phyloP scores from a whole-genome alignment of 768 basidiomycete species.

The Russula sp. region DNA sequence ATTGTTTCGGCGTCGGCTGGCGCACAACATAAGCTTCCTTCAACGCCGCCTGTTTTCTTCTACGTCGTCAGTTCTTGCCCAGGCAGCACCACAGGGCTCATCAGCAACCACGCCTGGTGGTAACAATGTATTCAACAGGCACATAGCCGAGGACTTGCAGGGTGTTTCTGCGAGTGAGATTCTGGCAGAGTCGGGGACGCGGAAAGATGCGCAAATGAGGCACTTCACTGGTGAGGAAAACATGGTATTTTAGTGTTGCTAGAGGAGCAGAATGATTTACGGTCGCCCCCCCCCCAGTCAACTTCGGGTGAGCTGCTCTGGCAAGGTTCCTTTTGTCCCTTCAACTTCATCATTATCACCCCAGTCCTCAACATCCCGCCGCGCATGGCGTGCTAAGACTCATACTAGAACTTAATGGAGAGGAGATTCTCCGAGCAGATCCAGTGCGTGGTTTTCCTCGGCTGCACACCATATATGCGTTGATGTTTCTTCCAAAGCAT shows the following conservation, averaged over 20 bases:
- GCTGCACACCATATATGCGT: background rate
- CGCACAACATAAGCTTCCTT: constrained; percentile 33
- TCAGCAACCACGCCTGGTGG: constrained; percentile 26
- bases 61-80: constrained; percentile 33
- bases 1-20: constrained; percentile 54
- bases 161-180: constrained; percentile 73
- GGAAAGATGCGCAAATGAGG: constrained; percentile 73
- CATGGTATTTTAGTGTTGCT: background rate
- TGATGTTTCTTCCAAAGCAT: constrained; percentile 44
- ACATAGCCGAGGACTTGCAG: constrained; percentile 80
- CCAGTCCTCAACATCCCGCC: constrained; percentile 95
- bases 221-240: constrained; percentile 80
- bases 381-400: constrained; percentile 97
- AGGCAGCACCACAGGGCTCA: constrained; percentile 23
- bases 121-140: constrained; percentile 54
- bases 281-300: constrained; percentile 46
- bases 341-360: background rate
- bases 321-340: background rate
- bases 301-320: constrained; percentile 63
- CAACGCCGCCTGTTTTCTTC: constrained; percentile 26
- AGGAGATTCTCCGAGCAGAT: constrained; percentile 85
- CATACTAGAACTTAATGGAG: constrained; percentile 96
- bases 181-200: constrained; percentile 61
- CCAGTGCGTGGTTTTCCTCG: constrained; percentile 39
- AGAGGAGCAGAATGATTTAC: background rate